Evolutionary conservation across 2,329 filamentous ascomycete genomes (phyloP), one percentile per base, ranked within the genome.

Genomic region (Tolypocladium pustulatum): DNA sequence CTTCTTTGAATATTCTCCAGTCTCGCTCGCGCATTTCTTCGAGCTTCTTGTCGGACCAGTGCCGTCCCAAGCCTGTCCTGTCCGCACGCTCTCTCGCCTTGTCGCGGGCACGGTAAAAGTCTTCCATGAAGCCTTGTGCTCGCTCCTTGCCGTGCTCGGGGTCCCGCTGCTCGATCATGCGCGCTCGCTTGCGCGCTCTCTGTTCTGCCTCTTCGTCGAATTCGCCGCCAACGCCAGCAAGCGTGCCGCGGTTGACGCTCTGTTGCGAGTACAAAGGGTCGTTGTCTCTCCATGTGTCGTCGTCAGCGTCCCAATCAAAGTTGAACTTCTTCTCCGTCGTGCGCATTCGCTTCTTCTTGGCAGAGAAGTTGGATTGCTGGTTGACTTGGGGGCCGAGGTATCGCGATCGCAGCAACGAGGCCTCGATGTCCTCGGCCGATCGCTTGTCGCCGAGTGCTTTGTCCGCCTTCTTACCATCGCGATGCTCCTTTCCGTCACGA

Each of bases 1-100:
- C 92, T 73, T 97, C 94, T 75, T 97, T 99, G 85, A 99, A 97
- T 66, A 99, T 97, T 70, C 94, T 90, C 94, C 94, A 99, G 74
- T 99, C 94, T 71, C 94, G 83, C 75, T 97, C 92, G 62, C 91
- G 89, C 94, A 99, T 99, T 67, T 96, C 90, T 17, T 89, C 85
- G 62, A 97, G 78, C 62, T 81, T 83, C 84, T 99, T 99, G 70
- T 97, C 90, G 58, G 89, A 91, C 94, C 94, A 99, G 73, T 96
- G 91, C 72, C 92, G 92, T 66, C 95, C 92, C 59, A 96, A 80
- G 38, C 87, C 87, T 63, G 87, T 90, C 62, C 88, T 83, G 61
- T 81, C 79, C 13, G 86, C 85, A 62, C 89, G 84, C 68, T 95
- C 88, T 67, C 85, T 88, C 36, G 87, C 85, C 63, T 86, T 83